A percentile compares a stretch with the other conserved stretches of the same genome.
Evolutionary conservation across 768 basidiomycete species (phyloP).

Genomic region (Saitozyma sp.): DNA sequence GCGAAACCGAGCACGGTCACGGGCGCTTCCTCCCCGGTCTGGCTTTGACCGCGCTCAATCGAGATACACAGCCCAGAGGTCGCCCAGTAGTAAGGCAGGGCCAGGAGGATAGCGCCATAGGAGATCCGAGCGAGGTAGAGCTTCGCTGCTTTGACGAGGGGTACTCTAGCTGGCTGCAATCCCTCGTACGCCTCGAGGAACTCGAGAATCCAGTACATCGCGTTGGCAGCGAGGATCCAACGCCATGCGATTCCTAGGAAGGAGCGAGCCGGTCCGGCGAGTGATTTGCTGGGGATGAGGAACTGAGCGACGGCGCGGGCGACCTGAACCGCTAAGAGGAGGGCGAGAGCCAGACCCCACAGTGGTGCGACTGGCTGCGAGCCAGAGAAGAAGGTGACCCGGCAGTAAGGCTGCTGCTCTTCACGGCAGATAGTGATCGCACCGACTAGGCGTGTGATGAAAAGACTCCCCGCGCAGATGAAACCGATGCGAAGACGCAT

Average conservation of each 20-base stretch:
- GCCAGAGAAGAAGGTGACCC: constrained; percentile 83
- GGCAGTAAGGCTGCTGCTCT: constrained; percentile 87
- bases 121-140: constrained; percentile 66
- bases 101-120: constrained; percentile 55
- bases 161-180: constrained; percentile 41
- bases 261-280: constrained; percentile 68
- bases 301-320: constrained; percentile 64
- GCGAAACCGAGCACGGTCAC: constrained; percentile 73
- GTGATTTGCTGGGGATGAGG: constrained; percentile 68
- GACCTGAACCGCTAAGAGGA: constrained; percentile 61
- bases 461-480: constrained; percentile 66
- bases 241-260: constrained; percentile 61
- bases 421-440: constrained; percentile 87
- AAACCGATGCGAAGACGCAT: constrained; percentile 75
- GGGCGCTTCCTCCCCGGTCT: constrained; percentile 42
- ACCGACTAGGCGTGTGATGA: constrained; percentile 72
- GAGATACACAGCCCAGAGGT: constrained; percentile 72
- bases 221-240: constrained; percentile 63
- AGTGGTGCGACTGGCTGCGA: constrained; percentile 67
- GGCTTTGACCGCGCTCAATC: constrained; percentile 54
- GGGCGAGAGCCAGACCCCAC: constrained; percentile 61
- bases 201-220: constrained; percentile 77
- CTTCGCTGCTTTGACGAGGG: constrained; percentile 59
- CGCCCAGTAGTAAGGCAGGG: constrained; percentile 69
- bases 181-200: constrained; percentile 64